Conservation (phyloP, 805 yeast species). For the Candida morakotiae region DNA sequence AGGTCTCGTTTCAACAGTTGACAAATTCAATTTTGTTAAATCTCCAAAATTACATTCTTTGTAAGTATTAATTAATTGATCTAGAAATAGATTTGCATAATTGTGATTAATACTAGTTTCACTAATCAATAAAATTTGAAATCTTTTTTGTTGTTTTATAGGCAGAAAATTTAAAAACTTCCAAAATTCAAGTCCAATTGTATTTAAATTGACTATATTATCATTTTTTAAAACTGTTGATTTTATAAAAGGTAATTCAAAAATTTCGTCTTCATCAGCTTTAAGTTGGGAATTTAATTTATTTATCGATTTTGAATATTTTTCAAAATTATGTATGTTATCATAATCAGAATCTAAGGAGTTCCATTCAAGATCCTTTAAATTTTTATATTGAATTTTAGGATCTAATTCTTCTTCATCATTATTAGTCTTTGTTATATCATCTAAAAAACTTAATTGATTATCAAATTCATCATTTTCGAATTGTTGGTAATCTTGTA, state of each 20-base stretch:
- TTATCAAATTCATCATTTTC: constrained; percentile 20
- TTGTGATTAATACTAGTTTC: constrained; percentile 23
- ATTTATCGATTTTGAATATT: constrained; percentile 17
- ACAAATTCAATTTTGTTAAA: constrained; percentile 27
- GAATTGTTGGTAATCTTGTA: constrained; percentile 18
- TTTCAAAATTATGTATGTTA: constrained; percentile 16
- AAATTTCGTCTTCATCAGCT: constrained; percentile 16
- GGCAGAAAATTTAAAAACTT: constrained; percentile 57
- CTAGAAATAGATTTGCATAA: constrained; percentile 34
- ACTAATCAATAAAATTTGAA: constrained; percentile 47
- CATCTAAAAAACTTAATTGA: constrained; percentile 35
- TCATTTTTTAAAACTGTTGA: constrained; percentile 30
- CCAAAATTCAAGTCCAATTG: constrained; percentile 51
- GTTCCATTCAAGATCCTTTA: constrained; percentile 33
- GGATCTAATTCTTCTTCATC: constrained; percentile 28
- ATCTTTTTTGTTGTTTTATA: constrained; percentile 42
- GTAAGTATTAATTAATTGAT: constrained; percentile 40
- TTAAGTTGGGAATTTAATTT: constrained; percentile 9
- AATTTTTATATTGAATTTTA: constrained; percentile 16
- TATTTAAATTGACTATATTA: constrained; percentile 42
- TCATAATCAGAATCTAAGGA: constrained; percentile 16
- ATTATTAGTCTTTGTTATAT: constrained; percentile 29
- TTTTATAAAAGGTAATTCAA: constrained; percentile 22
- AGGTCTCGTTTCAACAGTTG: constrained; percentile 22
- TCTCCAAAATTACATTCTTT: constrained; percentile 47